phyloP scores from a whole-genome alignment of 345 rosid species.

The Populus tremula region DNA sequence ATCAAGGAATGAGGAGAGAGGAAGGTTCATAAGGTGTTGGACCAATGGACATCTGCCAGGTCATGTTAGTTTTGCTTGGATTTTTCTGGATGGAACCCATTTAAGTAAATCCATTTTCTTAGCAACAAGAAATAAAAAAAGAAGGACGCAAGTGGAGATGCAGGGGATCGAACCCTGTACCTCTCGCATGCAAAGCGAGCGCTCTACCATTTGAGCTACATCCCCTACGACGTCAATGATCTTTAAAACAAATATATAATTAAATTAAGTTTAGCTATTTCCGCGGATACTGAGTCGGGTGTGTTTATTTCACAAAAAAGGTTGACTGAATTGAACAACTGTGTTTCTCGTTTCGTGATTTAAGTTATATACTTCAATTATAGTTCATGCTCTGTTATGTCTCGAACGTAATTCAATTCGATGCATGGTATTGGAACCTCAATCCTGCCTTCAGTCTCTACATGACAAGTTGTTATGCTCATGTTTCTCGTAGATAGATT shows the following conservation, averaged over 20 bases:
- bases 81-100: not conserved
- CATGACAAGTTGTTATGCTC: no score
- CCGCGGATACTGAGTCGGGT: no score
- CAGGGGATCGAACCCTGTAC: conserved; percentile 84
- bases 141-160: conserved; percentile 41
- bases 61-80: not conserved
- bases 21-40: not conserved
- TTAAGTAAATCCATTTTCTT: no score
- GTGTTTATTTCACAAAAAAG: no score
- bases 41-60: not conserved
- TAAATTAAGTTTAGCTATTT: no score
- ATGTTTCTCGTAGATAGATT: no score
- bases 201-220: conserved; percentile 50
- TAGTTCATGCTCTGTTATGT: not conserved
- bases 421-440: not conserved
- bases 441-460: not conserved
- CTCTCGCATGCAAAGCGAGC: conserved; percentile 92
- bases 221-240: not conserved
- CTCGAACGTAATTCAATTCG: not conserved
- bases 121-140: no score
- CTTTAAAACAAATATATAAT: no score
- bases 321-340: no score
- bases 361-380: no score
- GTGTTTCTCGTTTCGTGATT: no score
- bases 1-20: not conserved